These are phyloP conservation scores for Lentithecium fluviatile DNA, from an alignment of 495 filamentous ascomycete species.

Conservation along the genomic window DNA sequence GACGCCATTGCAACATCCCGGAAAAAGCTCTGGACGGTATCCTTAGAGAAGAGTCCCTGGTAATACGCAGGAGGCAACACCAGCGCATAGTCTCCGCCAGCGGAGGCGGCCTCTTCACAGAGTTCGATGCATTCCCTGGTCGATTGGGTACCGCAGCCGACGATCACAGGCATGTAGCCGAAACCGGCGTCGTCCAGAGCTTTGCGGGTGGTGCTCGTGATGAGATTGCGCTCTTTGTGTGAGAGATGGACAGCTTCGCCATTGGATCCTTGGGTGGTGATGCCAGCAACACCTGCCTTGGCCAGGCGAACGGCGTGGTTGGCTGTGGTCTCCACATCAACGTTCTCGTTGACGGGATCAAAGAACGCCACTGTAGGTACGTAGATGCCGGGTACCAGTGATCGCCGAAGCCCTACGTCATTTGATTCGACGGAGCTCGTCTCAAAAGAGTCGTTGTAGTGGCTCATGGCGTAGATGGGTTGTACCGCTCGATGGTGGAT, in stretches of 20 bases:
- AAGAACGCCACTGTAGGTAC: slow-evolving; percentile 46
- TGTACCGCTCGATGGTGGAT: slow-evolving; percentile 31
- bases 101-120: slow-evolving; percentile 69
- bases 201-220: slow-evolving; percentile 72
- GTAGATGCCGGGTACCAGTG: slow-evolving; percentile 41
- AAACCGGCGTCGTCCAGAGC: slow-evolving; percentile 71
- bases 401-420: slow-evolving; percentile 34
- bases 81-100: slow-evolving; percentile 81
- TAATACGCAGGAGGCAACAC: slow-evolving; percentile 88
- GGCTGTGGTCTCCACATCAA: slow-evolving; percentile 66
- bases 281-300: slow-evolving; percentile 70
- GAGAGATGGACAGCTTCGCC: slow-evolving; percentile 55
- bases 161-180: slow-evolving; percentile 71
- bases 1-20: slow-evolving; percentile 73
- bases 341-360: slow-evolving; percentile 46
- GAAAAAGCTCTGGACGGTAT: slow-evolving; percentile 71
- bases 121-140: slow-evolving; percentile 82
- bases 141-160: slow-evolving; percentile 79
- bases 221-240: slow-evolving; percentile 43
- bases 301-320: slow-evolving; percentile 83
- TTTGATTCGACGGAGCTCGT: slow-evolving; percentile 38
- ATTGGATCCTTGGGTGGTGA: slow-evolving; percentile 86
- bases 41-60: slow-evolving; percentile 61
- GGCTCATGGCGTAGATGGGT: slow-evolving; percentile 30
- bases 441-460: slow-evolving; percentile 35